Percentiles rank a stretch among this genome's conserved stretches.
phyloP scores from a whole-genome alignment of 768 basidiomycete genomes.

The Trametes sanguinea region DNA sequence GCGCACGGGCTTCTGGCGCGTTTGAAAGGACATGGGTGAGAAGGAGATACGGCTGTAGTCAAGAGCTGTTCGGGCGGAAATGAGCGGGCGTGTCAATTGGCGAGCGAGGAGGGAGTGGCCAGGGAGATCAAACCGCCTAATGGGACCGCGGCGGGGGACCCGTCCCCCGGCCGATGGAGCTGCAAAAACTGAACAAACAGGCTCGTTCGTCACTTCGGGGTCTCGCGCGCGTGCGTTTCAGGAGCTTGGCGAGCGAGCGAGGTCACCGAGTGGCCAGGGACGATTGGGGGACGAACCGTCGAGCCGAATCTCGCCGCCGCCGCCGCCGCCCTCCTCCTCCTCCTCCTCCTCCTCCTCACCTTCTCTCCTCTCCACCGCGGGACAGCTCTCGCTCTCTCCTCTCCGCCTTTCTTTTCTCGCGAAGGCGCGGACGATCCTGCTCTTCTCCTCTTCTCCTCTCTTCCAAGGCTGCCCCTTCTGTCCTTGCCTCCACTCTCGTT shows the following conservation, averaged over 20 bases:
- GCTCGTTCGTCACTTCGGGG: not conserved
- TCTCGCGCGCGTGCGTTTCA: constrained; percentile 8
- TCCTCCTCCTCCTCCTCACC: constrained; percentile 2
- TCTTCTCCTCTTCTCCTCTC: not conserved
- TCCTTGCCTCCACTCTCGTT: constrained; percentile 20
- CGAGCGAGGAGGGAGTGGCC: not conserved
- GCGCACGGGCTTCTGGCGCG: not conserved
- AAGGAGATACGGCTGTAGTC: not conserved
- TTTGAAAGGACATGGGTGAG: not conserved
- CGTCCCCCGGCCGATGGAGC: constrained; percentile 11
- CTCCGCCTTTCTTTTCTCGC: not conserved
- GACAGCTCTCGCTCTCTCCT: not conserved
- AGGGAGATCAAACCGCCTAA: constrained; percentile 25
- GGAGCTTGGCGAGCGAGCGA: not conserved
- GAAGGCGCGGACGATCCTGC: constrained; percentile 2
- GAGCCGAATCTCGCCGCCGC: constrained; percentile 5
- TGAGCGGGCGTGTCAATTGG: constrained; percentile 3
- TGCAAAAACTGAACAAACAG: constrained; percentile 10
- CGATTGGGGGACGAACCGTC: constrained; percentile 5
- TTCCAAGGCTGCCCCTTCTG: constrained; percentile 20
- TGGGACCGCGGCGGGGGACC: not conserved
- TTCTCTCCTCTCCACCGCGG: constrained; percentile 14
- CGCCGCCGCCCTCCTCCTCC: not conserved
- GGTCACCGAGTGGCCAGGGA: not conserved
- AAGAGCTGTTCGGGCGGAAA: not conserved